phyloP scores from a whole-genome alignment of 139 green algal species.

The Coelastrella sp. region DNA sequence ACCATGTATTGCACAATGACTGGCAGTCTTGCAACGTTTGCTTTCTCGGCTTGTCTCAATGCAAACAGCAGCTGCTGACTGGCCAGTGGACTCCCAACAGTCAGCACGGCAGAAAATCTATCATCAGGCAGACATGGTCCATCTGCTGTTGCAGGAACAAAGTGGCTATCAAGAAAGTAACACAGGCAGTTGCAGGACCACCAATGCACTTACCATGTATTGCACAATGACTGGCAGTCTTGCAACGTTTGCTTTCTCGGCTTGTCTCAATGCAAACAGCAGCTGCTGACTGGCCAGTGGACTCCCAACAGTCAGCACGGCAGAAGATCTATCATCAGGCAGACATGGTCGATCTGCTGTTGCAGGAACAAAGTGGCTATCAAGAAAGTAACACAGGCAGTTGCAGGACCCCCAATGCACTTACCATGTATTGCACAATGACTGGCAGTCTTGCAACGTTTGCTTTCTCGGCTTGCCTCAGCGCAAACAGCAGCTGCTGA shows the following conservation, averaged over 20 bases:
- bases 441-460: conserved; percentile 30
- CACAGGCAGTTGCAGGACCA: no score
- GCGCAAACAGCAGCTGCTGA: conserved; percentile 34
- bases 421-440: conserved; percentile 39
- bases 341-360: no score
- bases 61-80: conserved; percentile 39
- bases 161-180: no score
- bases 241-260: background rate
- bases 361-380: no score
- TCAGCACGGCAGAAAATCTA: conserved; percentile 21
- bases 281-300: conserved; percentile 26
- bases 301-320: conserved; percentile 21
- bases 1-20: conserved; percentile 40
- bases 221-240: conserved; percentile 34
- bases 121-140: no score
- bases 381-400: no score
- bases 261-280: conserved; percentile 22
- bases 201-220: conserved; percentile 31
- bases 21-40: conserved; percentile 21
- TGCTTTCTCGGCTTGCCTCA: conserved; percentile 16
- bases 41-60: conserved; percentile 10
- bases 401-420: background rate
- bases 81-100: conserved; percentile 12
- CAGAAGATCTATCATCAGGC: background rate
- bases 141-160: no score